Base-by-base conservation (phyloP, 2,329 filamentous ascomycete species). In the Chaetothyriales sp. region DNA sequence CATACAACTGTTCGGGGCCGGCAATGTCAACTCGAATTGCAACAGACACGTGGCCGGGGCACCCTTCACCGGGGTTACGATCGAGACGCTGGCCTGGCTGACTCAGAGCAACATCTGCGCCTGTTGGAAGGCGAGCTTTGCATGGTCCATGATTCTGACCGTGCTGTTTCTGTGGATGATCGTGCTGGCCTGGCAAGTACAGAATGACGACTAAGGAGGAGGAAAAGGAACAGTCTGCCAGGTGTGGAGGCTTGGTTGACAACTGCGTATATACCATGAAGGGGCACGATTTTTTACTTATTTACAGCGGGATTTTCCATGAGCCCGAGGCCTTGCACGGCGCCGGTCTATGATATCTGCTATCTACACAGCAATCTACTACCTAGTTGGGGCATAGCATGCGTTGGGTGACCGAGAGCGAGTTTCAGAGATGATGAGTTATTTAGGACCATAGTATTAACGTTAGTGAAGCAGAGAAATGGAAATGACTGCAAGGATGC, bases 161-260 rank as follows among this genome's bases (percentile, higher is more conserved):
- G 72, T 81, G n/a, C 80, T 82, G 59, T 73, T 80, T 60, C 62
- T 81, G 19, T 83, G 78, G 76, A 80, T 82, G 76, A 77, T 81
- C 62, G 65, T 83, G 46, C 75, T 82, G 70, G 75, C 73, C 5
- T 73, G 68, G 63, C 73, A 77, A 60, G 77, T 80, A 44, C 71
- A 71, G 53, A 66, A 67, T 52, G 70, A 70, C 53, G 62, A 66
- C 32, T 52, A 22, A 44, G n/a, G 43, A 44, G 19, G 44, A 42
- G 49, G 36, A 18, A 22, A 26, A 22, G 28, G 36, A 26, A 18
- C 22, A 20, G 19, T 45, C 32, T 39, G 15, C 4, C 3, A 15
- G 32, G 6, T n/a, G 8, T 7, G 12, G 28, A 3, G 28, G 28
- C 28, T 32, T 32, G 28, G n/a, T n/a, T 32, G 28, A 32, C 9